Base-by-base conservation (phyloP, 139 green algal species). In the Coelastrella sp. region DNA sequence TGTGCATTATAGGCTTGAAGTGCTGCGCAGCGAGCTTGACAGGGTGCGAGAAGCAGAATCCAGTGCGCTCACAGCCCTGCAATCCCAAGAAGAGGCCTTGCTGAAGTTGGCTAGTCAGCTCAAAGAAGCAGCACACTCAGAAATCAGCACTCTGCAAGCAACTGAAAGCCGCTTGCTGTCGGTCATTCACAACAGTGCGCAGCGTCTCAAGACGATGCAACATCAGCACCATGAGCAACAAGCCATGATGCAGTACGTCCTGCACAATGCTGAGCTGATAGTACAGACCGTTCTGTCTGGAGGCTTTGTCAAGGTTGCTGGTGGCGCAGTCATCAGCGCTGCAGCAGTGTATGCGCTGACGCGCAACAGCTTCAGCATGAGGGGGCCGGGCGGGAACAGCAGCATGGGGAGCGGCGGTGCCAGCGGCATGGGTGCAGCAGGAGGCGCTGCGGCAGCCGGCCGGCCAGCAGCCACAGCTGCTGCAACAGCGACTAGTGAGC, bases 31-130 rank as follows among this genome's bases (percentile, higher is more conserved):
- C 13, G 83, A 88, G 11, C 68, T 88, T 5, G 68, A 71, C 8
- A 66, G 83, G 10, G 83, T 80, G 16, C 22, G 57, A 13, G 83
- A 66, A 5, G 68, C 68, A 10, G 83, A 88, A 54, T n/a, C 19
- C 10, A 57, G 23, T 47, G 68, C 83, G 17, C 19, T 88, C 7
- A 71, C n/a, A 17, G 56, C 83, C 5, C 83, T 88, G 20, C 17
- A 56, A n/a, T 19, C 17, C 3, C 83, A 88, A 54, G 83, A 88
- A 61, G 83, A 80, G 19, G 73, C 83, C 2, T 54, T 88, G 68
- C 68, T 88, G 66, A 73, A 76, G 32, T 68, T 88, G 13, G 68
- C 64, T 11, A 54, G 47, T 23, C 83, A 88, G 83, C 68, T 88
- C 66, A 59, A 75, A 16, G 83, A 88, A 3, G 83, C 83, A 20